A percentile compares a stretch with the other conserved stretches of the same genome.
Evolutionary conservation across 306 rosid genomes (phyloP).

Genomic region (Notholithocarpus densiflorus): DNA sequence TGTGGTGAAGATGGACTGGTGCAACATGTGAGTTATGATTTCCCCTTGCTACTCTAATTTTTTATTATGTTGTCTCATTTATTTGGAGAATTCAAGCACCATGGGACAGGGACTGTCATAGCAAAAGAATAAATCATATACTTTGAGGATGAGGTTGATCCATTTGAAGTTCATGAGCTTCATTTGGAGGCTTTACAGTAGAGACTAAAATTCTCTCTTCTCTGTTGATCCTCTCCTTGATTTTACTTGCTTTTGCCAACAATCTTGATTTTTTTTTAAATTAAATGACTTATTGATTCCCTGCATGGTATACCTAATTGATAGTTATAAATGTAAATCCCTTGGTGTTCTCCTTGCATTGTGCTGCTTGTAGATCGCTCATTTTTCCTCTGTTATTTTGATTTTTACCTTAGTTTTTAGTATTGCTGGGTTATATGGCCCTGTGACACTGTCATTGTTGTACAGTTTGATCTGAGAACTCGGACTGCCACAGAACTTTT

Average conservation of each 20-base stretch:
- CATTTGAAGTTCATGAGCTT: background rate
- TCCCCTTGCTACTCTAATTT: conserved; percentile 11
- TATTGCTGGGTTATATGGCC: background rate
- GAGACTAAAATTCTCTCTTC: background rate
- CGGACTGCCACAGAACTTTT: conserved; percentile 64
- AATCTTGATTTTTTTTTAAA: background rate
- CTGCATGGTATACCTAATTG: background rate
- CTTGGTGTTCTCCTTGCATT: background rate
- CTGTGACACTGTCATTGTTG: conserved; percentile 28
- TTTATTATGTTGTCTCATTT: background rate
- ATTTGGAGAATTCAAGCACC: background rate
- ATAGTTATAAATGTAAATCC: background rate
- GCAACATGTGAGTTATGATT: conserved; percentile 73
- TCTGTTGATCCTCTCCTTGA: background rate
- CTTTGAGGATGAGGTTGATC: background rate
- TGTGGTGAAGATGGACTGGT: conserved; percentile 98
- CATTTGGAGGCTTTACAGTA: background rate
- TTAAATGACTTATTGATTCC: conserved; percentile 1
- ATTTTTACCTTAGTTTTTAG: background rate
- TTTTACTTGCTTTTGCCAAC: background rate
- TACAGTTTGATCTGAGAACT: conserved; percentile 92
- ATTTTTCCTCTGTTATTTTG: background rate
- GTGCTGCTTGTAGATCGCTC: background rate
- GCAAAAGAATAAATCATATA: background rate
- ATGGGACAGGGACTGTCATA: conserved; percentile 1